phyloP scores from a whole-genome alignment of 2,329 filamentous ascomycete species.

The Diplocarpon mali region DNA sequence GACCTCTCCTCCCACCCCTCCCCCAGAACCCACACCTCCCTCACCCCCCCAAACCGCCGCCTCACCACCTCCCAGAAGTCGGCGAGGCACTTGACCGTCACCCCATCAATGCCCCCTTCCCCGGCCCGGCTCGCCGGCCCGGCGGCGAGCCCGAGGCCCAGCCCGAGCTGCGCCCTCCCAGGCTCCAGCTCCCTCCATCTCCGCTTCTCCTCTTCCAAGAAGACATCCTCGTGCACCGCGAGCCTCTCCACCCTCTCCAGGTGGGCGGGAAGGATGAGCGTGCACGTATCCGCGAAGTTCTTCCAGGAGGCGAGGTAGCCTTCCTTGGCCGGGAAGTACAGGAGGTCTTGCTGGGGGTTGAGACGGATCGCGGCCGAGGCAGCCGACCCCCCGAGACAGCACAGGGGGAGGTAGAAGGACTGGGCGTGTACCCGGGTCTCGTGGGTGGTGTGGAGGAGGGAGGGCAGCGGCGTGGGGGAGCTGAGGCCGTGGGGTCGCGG shows the following conservation, averaged over 20 bases:
- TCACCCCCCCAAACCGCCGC: constrained; percentile 6
- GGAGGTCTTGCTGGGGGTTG: constrained; percentile 3
- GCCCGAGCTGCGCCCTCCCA: too few relatives aligned
- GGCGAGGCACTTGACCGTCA: constrained; percentile 2
- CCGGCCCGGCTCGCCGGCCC: background rate
- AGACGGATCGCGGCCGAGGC: constrained; percentile 7
- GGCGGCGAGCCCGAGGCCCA: background rate
- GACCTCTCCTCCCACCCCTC: background rate
- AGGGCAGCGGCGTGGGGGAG: background rate
- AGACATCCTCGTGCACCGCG: constrained; percentile 12
- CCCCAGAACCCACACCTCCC: constrained; percentile 10
- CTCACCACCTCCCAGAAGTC: constrained; percentile 15
- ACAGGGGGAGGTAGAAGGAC: constrained; percentile 7
- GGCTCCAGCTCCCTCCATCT: background rate
- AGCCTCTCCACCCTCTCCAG: constrained; percentile 2
- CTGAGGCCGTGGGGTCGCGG: background rate
- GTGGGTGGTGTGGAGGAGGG: constrained; percentile 9
- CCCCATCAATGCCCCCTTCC: background rate
- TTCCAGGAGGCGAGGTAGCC: constrained; percentile 7
- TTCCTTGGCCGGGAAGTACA: constrained; percentile 2
- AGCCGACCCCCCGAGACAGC: constrained; percentile 4
- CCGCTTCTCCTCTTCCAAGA: constrained; percentile 4
- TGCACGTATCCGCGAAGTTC: constrained; percentile 7
- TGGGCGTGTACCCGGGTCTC: constrained; percentile 8
- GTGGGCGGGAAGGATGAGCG: background rate